Conservation (phyloP, 2,329 filamentous ascomycete species). For the Ascochyta viciae-villosae region DNA sequence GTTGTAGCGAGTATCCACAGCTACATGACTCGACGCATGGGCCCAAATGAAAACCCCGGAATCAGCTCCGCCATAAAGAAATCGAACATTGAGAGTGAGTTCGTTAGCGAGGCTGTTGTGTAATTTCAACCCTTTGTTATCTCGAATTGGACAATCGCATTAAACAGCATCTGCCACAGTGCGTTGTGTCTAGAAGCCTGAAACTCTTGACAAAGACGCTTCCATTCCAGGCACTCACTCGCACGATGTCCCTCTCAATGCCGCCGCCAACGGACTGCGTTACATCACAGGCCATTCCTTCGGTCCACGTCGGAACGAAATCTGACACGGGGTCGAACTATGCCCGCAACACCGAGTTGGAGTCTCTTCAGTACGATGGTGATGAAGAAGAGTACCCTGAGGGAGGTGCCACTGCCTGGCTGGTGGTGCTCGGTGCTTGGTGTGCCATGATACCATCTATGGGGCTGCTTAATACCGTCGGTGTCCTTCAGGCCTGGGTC, state of each 20-base stretch:
- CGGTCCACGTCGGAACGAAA: neutral
- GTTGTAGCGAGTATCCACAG: slow-evolving; percentile 13
- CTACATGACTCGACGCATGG: slow-evolving; percentile 9
- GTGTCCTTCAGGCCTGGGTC: slow-evolving; percentile 51
- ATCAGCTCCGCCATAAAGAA: slow-evolving; percentile 9
- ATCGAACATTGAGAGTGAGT: neutral
- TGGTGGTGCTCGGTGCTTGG: slow-evolving; percentile 53
- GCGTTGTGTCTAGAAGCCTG: neutral
- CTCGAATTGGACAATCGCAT: neutral
- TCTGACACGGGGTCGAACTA: neutral
- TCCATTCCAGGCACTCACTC: too few species aligned
- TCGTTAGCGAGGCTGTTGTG: neutral
- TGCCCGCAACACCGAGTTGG: neutral
- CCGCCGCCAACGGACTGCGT: neutral
- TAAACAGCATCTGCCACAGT: neutral
- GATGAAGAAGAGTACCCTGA: slow-evolving; percentile 43
- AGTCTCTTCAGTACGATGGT: slow-evolving; percentile 5
- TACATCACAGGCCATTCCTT: neutral
- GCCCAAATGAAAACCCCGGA: slow-evolving; percentile 12
- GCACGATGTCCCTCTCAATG: slow-evolving; percentile 10
- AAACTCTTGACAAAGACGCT: neutral
- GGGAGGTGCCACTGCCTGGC: slow-evolving; percentile 53
- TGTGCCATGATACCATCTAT: slow-evolving; percentile 51
- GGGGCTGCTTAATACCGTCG: slow-evolving; percentile 51
- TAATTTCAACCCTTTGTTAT: neutral